phyloP scores from a whole-genome alignment of 495 filamentous ascomycete genomes.

The Daldinia concentrica region DNA sequence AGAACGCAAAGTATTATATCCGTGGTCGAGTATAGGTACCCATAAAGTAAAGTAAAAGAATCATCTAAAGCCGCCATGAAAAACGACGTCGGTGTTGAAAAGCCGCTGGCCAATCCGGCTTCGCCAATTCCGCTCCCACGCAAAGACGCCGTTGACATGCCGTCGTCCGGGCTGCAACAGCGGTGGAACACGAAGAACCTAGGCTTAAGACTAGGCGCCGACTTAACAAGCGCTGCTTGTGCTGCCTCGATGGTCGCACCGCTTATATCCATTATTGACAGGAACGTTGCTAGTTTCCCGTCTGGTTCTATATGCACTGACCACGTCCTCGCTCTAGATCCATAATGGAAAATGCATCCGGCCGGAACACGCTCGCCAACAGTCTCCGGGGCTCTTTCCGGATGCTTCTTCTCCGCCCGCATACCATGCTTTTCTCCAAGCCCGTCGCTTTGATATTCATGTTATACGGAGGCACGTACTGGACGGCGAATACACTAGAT shows the following conservation, averaged over 20 bases:
- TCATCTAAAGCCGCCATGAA: conserved; percentile 12
- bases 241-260: conserved; percentile 89
- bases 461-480: conserved; percentile 90
- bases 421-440: conserved; percentile 74
- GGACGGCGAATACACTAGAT: conserved; percentile 89
- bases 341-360: conserved; percentile 95
- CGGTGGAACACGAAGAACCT: conserved; percentile 84
- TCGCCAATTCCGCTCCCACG: conserved; percentile 11
- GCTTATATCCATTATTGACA: conserved; percentile 89
- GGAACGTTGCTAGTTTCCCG: conserved; percentile 61
- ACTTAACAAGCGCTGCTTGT: conserved; percentile 73
- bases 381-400: conserved; percentile 72
- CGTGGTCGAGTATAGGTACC: background rate
- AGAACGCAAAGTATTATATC: background rate
- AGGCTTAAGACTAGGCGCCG: conserved; percentile 72
- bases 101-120: conserved; percentile 19
- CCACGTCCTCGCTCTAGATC: conserved; percentile 61
- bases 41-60: conserved; percentile 11
- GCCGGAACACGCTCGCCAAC: conserved; percentile 71
- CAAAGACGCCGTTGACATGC: conserved; percentile 27
- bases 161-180: conserved; percentile 35
- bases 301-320: conserved; percentile 26
- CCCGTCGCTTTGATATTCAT: conserved; percentile 89
- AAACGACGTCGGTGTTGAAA: conserved; percentile 6
- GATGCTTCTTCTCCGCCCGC: conserved; percentile 73